These are phyloP conservation scores for Emmonsiellopsis sp. DNA, from an alignment of 2,329 filamentous ascomycete genomes.

Conservation along the genomic window DNA sequence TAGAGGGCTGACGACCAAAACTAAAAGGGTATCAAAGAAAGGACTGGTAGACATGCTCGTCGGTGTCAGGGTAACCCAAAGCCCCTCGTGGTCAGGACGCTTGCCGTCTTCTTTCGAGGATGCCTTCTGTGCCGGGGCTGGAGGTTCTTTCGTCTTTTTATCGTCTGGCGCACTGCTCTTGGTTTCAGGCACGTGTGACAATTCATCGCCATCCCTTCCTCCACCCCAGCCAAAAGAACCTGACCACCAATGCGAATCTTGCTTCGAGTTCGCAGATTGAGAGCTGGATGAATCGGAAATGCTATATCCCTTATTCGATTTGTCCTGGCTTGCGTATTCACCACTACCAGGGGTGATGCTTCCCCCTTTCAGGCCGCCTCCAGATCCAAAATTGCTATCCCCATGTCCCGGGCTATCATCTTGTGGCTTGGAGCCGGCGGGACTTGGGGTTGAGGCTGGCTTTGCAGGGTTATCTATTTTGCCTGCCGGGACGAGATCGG, in stretches of 20 bases:
- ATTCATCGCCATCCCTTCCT: background rate
- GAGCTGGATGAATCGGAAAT: background rate
- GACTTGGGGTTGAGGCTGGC: slow-evolving; percentile 17
- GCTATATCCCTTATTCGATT: slow-evolving; percentile 14
- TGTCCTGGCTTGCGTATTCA: slow-evolving; percentile 49
- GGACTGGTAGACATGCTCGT: slow-evolving; percentile 79
- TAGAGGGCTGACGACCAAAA: slow-evolving; percentile 88
- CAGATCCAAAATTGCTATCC: slow-evolving; percentile 21
- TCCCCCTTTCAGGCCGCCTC: slow-evolving; percentile 45
- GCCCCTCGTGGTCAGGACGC: slow-evolving; percentile 55
- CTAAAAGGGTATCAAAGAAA: slow-evolving; percentile 92
- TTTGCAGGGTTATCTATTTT: slow-evolving; percentile 9
- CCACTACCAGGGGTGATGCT: slow-evolving; percentile 64
- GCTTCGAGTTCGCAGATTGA: slow-evolving; percentile 7
- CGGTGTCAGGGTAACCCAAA: slow-evolving; percentile 95
- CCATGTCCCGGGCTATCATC: slow-evolving; percentile 17
- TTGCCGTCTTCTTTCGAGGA: slow-evolving; percentile 18
- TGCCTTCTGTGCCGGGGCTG: slow-evolving; percentile 5
- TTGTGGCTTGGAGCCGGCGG: slow-evolving; percentile 20
- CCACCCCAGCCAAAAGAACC: slow-evolving; percentile 23
- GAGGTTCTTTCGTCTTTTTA: slow-evolving; percentile 8
- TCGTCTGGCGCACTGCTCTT: slow-evolving; percentile 8
- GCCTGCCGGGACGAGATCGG: slow-evolving; percentile 52
- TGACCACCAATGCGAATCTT: slow-evolving; percentile 24
- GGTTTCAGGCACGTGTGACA: background rate